Evolutionary conservation across 78 protist genomes (phyloP).

Genomic region (Paulinella micropora): DNA sequence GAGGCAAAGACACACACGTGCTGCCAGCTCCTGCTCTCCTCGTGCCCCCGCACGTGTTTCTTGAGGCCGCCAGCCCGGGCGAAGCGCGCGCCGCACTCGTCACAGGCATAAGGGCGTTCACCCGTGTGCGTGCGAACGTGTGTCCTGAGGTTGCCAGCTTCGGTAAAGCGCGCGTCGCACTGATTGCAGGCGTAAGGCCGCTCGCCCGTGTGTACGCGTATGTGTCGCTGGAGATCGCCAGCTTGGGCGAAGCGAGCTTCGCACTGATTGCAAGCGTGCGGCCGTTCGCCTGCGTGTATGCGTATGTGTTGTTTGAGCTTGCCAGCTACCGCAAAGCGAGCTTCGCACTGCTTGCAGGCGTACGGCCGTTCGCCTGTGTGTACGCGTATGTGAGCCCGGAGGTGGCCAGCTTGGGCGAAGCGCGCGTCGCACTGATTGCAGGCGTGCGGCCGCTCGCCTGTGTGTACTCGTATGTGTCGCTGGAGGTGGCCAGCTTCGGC

Average conservation of each 20-base stretch:
- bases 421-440: background rate
- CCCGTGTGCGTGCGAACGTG: background rate
- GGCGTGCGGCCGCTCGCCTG: too few species aligned
- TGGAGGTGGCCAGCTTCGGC: too few species aligned
- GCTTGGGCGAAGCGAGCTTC: background rate
- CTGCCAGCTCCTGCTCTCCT: too few species aligned
- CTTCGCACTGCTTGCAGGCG: background rate
- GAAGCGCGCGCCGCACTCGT: too few species aligned
- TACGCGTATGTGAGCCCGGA: background rate
- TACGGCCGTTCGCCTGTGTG: slow-evolving; percentile 4
- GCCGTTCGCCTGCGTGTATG: background rate
- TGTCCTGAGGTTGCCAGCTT: background rate
- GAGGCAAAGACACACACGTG: too few species aligned
- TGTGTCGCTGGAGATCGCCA: background rate
- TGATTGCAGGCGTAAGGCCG: background rate
- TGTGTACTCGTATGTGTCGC: too few species aligned
- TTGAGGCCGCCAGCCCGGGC: too few species aligned
- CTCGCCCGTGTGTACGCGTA: slow-evolving; percentile 2
- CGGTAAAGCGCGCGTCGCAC: background rate
- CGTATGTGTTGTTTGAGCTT: background rate
- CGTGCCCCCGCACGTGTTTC: too few species aligned
- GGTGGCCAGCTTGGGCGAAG: background rate
- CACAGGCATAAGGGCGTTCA: background rate
- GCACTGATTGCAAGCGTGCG: too few species aligned
- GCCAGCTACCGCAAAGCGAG: background rate